Evolutionary conservation across 169 alveolate genomes (phyloP), one percentile per base, ranked within the genome.

Genomic region (Cryptosporidium sp.): DNA sequence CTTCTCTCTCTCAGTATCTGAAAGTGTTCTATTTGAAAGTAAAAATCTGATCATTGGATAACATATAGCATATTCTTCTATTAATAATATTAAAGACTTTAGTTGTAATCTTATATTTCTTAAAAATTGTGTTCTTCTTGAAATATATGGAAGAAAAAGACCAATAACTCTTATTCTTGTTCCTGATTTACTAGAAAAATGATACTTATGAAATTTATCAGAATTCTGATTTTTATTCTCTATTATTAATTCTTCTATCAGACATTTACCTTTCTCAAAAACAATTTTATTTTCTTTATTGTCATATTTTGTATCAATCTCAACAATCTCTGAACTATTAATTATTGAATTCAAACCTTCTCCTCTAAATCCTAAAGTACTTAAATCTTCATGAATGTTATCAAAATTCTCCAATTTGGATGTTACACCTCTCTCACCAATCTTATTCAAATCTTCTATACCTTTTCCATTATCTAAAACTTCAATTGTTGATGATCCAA

Each of bases 351-450:
- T 92, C 26, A 96, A 85, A 5, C 98, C 98, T 85, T 95, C 97
- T 6, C 98, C 99, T 92, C 99, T 86, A 91, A 98, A 98, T 0
- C 99, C 99, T 62, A 97, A 93, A 26, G 99, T 96, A 48, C 91
- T 92, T 9, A 98, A 93, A 10, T 94, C 72, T 45, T 92, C 80
- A 85, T 94, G 95, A 31, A 98, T 93, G 80, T 97, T 98, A 42
- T 96, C 96, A 86, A 97, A 96, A 53, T 91, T 94, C 31, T 91
- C 80, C 21, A 98, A 92, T 87, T 98, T 98, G 23, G 99, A 97
- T 1, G 99, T 98, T 37, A 98, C 94, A 26, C 97, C 97, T 51
- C 97, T 87, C 61, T 85, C 92, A 21, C 94, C 91, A 33, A 92
- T 56, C 2, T 37, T 58, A 52, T 72, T 85, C 51, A 85, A 85